Conservation (phyloP, 805 yeast species). For the Candida ulmi region DNA sequence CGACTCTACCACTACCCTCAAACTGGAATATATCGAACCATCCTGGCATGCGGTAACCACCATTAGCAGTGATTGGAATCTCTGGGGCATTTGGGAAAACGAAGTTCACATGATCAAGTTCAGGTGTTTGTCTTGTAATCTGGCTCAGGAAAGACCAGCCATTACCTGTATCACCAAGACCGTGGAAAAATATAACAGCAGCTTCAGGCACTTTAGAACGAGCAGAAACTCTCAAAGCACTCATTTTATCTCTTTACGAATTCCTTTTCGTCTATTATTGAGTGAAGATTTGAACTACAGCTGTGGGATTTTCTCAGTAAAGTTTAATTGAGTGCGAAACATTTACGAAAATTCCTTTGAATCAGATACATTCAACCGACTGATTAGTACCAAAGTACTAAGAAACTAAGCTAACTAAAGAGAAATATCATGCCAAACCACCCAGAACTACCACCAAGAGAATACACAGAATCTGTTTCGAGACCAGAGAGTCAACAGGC, state of each 20-base stretch:
- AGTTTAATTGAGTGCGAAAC: no score
- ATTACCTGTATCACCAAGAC: conserved; percentile 79
- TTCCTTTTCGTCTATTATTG: no score
- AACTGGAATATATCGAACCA: conserved; percentile 75
- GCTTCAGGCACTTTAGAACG: conserved; percentile 35
- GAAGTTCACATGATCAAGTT: conserved; percentile 50
- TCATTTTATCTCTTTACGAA: conserved; percentile 1
- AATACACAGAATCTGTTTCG: background rate
- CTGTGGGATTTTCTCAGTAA: no score
- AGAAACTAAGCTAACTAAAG: no score
- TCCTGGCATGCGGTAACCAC: conserved; percentile 60
- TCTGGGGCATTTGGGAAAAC: conserved; percentile 82
- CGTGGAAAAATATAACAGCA: conserved; percentile 71
- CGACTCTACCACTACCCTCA: conserved; percentile 25
- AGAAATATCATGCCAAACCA: background rate
- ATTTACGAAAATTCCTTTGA: no score
- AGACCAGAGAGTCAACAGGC: background rate
- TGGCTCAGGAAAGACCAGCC: conserved; percentile 82
- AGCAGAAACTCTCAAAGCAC: conserved; percentile 22
- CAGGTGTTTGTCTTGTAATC: conserved; percentile 36
- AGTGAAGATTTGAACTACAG: no score
- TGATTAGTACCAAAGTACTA: no score
- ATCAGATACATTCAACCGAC: no score
- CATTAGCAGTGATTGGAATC: conserved; percentile 58
- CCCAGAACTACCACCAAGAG: background rate